Conservation (phyloP, 768 basidiomycete genomes). For the Pleurotus eryngii region DNA sequence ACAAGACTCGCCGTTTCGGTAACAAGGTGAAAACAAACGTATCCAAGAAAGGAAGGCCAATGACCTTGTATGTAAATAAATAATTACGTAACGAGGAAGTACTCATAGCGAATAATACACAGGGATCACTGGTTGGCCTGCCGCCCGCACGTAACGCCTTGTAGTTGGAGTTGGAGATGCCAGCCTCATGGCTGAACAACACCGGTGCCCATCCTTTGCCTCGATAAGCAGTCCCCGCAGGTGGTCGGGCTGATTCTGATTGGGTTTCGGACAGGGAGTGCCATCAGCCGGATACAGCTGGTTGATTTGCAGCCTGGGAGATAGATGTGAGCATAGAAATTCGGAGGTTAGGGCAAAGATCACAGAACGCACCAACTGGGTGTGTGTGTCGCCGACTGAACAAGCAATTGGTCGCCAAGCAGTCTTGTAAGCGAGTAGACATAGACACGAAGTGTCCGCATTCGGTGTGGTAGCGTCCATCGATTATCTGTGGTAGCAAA, state of each 20-base stretch:
- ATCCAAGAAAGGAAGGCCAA: not conserved
- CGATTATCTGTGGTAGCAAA: conserved; percentile 52
- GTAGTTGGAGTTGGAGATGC: not conserved
- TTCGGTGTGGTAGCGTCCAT: conserved; percentile 66
- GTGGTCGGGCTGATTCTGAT: conserved; percentile 61
- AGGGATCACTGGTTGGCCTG: no score
- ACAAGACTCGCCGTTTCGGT: not conserved
- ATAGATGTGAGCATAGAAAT: not conserved
- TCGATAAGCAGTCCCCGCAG: conserved; percentile 38
- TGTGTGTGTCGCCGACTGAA: conserved; percentile 69
- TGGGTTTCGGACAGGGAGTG: conserved; percentile 63
- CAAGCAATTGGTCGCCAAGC: conserved; percentile 57
- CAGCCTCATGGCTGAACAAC: not conserved
- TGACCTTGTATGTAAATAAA: conserved; percentile 3
- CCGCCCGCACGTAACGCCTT: no score
- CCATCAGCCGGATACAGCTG: conserved; percentile 63
- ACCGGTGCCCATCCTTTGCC: conserved; percentile 20
- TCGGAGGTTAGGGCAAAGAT: not conserved
- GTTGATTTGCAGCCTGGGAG: conserved; percentile 50
- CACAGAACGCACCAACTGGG: conserved; percentile 39
- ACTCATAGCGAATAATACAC: no score
- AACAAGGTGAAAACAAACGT: conserved; percentile 4
- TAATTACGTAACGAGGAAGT: conserved; percentile 1
- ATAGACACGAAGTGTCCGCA: conserved; percentile 75
- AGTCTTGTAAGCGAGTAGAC: conserved; percentile 68